Percentiles rank a stretch among this genome's conserved stretches.
Conservation (phyloP, 2,329 filamentous ascomycete species). For the Elsinoe arachidis region DNA sequence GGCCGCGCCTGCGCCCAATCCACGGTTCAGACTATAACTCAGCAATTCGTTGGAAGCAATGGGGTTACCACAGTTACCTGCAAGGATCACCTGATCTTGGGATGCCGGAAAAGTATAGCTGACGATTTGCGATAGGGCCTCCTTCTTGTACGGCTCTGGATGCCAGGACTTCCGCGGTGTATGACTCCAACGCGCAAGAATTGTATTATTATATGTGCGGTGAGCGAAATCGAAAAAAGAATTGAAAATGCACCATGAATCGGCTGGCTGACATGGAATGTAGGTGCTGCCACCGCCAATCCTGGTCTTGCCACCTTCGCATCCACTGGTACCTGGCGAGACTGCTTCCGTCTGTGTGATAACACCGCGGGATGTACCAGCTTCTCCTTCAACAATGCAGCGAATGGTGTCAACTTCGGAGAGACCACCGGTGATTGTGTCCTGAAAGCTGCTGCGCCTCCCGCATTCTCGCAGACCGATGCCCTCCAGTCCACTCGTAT, state of each 20-base stretch:
- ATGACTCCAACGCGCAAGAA: constrained; percentile 8
- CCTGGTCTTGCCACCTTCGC: neutral
- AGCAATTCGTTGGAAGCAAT: constrained; percentile 1
- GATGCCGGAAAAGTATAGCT: too few species aligned
- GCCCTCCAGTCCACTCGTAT: neutral
- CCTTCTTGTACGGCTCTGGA: neutral
- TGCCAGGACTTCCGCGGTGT: neutral
- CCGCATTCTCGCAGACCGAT: neutral
- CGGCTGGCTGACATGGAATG: too few species aligned
- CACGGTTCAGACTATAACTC: neutral
- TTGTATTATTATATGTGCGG: constrained; percentile 12
- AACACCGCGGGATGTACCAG: constrained; percentile 3
- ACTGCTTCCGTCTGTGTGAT: constrained; percentile 8
- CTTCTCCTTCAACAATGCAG: constrained; percentile 11
- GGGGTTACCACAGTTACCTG: constrained; percentile 7
- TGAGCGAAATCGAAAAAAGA: too few species aligned
- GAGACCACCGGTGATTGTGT: neutral
- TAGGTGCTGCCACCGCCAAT: neutral
- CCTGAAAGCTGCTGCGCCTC: neutral
- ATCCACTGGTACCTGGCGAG: neutral
- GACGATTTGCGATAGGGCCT: neutral
- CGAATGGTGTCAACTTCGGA: neutral
- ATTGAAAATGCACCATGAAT: too few species aligned
- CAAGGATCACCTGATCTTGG: too few species aligned
- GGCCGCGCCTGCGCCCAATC: neutral